Percentiles rank a stretch among this genome's conserved stretches.
Conservation (phyloP, 2,329 filamentous ascomycete genomes). For the Xylariaceae sp. region DNA sequence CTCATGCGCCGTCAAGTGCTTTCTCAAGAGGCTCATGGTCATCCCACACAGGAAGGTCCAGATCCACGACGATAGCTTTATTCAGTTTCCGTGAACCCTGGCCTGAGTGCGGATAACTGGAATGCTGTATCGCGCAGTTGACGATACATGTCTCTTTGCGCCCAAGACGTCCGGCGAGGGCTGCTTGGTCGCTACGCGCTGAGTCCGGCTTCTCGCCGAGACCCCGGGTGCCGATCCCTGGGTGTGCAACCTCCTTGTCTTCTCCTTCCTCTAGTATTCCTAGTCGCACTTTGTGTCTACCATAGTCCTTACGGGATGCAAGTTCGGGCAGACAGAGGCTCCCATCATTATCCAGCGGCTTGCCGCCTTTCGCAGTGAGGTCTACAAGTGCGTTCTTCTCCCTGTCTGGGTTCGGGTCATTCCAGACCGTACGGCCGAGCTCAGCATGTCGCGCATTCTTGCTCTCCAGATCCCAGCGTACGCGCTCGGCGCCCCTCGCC, state of each 20-base stretch:
- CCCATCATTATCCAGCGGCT: conserved; percentile 56
- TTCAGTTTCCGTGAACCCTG: conserved; percentile 68
- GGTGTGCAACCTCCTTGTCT: conserved; percentile 12
- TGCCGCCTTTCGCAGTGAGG: conserved; percentile 56
- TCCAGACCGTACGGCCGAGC: conserved; percentile 55
- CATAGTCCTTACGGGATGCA: not conserved
- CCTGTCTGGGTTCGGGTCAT: conserved; percentile 61
- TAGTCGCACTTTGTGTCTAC: not conserved
- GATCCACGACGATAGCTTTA: conserved; percentile 83
- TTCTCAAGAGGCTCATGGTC: conserved; percentile 21
- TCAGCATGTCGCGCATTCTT: conserved; percentile 54
- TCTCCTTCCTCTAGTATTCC: not conserved
- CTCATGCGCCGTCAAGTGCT: not conserved
- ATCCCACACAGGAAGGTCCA: conserved; percentile 70
- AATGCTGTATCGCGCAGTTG: conserved; percentile 78
- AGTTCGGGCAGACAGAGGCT: not conserved
- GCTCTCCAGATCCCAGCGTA: conserved; percentile 63
- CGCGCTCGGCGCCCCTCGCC: conserved; percentile 66
- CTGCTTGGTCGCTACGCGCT: conserved; percentile 49
- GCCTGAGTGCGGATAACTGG: conserved; percentile 64
- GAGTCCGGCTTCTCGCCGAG: conserved; percentile 52
- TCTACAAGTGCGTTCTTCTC: conserved; percentile 70
- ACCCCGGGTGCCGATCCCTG: conserved; percentile 43
- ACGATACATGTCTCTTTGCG: conserved; percentile 77
- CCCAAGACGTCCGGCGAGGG: conserved; percentile 50